Evolutionary conservation across 225 moss, liverwort and hornwort species (phyloP), one percentile per base, ranked within the genome.

Genomic region (Antitrichia curtipendula): DNA sequence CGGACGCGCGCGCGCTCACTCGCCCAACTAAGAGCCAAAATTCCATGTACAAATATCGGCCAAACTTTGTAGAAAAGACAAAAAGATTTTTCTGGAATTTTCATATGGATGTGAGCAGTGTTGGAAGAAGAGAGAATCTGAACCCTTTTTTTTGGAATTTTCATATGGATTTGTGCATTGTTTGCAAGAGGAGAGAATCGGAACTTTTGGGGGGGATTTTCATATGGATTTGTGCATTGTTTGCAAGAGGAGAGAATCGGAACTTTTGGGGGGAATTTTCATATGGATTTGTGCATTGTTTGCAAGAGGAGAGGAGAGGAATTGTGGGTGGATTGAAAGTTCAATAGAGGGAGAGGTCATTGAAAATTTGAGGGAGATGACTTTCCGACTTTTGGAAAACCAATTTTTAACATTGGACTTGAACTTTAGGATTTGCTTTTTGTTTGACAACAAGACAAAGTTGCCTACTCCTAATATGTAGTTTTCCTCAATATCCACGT

Each of bases 181-280:
- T 53, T 53, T 54, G n/a, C 19, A 74, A 74, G 49, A 11, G 3
- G 49, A 32, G 19, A 49, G 73, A 31, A 74, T 74, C 1, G 0
- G 1, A 45, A 18, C 10, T 54, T 3, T 54, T 54, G 20, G 20
- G 0, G 4, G 6, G 17, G 9, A 21, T 52, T 52, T 45, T 7
- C 4, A 22, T 34, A 3, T 23, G 52, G 36, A 52, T 36, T 5
- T 75, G 53, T 36, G 14, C 5, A 22, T 0, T 22, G 14, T 36
- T 52, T 36, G 36, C 18, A 70, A 70, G 70, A 40, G 5, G 14
- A 69, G 8, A 41, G 25, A 70, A 69, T 68, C 0, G 0, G 5
- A 69, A 40, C 0, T 47, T 3, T 11, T 31, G 47, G 12, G 1
- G 1, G 4, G 10, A n/a, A n/a, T n/a, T n/a, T n/a, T n/a, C n/a